phyloP scores from a whole-genome alignment of 1,139 yeast species.

The Debaryomycetaceae sp. region DNA sequence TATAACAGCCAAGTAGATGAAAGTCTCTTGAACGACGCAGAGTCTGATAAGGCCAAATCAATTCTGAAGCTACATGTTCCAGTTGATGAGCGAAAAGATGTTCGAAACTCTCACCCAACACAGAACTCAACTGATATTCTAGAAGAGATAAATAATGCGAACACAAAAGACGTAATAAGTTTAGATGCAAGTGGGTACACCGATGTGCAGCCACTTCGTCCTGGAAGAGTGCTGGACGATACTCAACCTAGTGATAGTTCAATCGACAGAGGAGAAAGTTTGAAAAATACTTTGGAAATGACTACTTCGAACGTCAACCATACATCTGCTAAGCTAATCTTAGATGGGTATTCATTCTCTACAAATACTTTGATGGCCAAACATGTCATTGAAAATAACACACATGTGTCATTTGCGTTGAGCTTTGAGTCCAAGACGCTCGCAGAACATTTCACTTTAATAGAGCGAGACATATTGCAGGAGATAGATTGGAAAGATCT shows the following conservation, averaged over 20 bases:
- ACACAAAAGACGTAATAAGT: slow-evolving; percentile 37
- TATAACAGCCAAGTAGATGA: slow-evolving; percentile 1
- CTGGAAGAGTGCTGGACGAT: slow-evolving; percentile 5
- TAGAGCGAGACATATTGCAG: slow-evolving; percentile 77
- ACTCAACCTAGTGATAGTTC: neutral
- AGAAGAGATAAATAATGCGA: slow-evolving; percentile 40
- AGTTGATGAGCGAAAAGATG: neutral
- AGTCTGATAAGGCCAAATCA: neutral
- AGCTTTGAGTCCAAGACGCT: slow-evolving; percentile 63
- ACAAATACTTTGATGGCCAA: slow-evolving; percentile 30
- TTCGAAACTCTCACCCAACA: neutral
- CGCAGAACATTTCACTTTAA: slow-evolving; percentile 78
- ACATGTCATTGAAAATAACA: slow-evolving; percentile 30
- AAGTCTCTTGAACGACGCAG: neutral
- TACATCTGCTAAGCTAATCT: slow-evolving; percentile 32
- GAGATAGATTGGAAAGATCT: slow-evolving; percentile 94
- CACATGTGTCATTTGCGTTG: slow-evolving; percentile 78
- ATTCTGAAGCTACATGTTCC: neutral
- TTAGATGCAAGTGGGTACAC: slow-evolving; percentile 19
- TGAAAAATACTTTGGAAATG: neutral
- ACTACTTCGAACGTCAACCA: slow-evolving; percentile 3
- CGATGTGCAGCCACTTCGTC: slow-evolving; percentile 29
- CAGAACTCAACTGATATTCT: slow-evolving; percentile 36
- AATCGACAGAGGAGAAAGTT: neutral
- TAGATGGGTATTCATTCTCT: slow-evolving; percentile 35